Evolutionary conservation across 805 yeast genomes (phyloP).

Genomic region (Candida koratica): DNA sequence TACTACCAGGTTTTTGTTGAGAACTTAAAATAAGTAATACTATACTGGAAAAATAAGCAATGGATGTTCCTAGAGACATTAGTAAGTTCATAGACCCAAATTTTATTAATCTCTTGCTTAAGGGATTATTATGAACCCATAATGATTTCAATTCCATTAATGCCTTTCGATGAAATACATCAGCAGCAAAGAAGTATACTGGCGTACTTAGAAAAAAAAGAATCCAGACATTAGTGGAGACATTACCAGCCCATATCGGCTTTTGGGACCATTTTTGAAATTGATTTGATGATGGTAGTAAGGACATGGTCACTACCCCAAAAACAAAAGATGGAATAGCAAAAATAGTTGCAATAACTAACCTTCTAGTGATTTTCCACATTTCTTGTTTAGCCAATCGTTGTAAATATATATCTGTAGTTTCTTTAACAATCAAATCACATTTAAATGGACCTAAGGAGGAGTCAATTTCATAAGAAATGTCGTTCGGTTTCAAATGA

Average conservation of each 20-base stretch:
- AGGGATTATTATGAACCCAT: constrained; percentile 54
- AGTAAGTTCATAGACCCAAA: constrained; percentile 79
- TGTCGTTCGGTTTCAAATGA: constrained; percentile 33
- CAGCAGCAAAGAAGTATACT: constrained; percentile 70
- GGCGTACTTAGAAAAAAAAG: constrained; percentile 65
- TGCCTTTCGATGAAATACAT: constrained; percentile 67
- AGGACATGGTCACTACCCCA: constrained; percentile 67
- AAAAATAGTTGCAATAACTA: constrained; percentile 46
- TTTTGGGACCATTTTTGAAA: constrained; percentile 54
- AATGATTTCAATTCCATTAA: constrained; percentile 52
- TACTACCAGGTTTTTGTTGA: constrained; percentile 18
- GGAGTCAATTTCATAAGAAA: constrained; percentile 18
- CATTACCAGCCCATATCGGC: constrained; percentile 62
- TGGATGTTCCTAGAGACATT: constrained; percentile 68
- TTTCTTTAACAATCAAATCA: constrained; percentile 48
- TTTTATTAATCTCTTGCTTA: constrained; percentile 53
- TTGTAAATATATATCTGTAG: constrained; percentile 62
- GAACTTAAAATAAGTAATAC: constrained; percentile 50
- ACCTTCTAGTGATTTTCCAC: constrained; percentile 40
- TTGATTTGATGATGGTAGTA: constrained; percentile 39
- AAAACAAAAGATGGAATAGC: constrained; percentile 68
- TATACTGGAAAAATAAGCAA: constrained; percentile 67
- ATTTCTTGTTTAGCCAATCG: constrained; percentile 48
- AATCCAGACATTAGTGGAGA: constrained; percentile 61
- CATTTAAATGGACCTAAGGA: constrained; percentile 42